Evolutionary conservation across 192 early-diverging fungal species (phyloP), one percentile per base, ranked within the genome.

Genomic region (Coemansia sp.): DNA sequence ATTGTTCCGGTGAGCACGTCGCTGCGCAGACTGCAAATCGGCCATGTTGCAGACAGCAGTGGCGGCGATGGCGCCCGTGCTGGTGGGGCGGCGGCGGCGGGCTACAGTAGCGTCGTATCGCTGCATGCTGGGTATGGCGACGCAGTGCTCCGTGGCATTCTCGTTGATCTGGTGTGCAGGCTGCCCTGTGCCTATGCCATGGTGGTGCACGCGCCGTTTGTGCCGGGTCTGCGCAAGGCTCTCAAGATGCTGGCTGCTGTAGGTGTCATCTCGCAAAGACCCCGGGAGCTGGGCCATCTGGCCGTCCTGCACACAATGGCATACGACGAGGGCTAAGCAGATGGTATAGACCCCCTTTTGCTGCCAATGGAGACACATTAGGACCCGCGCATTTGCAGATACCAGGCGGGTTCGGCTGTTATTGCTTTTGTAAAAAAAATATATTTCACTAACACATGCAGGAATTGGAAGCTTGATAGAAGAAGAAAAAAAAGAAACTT

Each of bases 191-290:
- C 45, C 14, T 1, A 13, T 11, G 13, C 9, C 1, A 17, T 58
- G 26, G 3, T 25, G 1, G 26, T 49, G 37, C 23, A 29, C 2
- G 39, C 23, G 4, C 9, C 20, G 1, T 33, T 14, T 1, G 55
- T 30, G 3, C 2, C 2, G 5, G 27, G 9, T 10, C 3, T 58
- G 17, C 23, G 30, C 26, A 49, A 41, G 39, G 45, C 45, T 4
- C 20, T 41, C 45, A 58, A 29, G 29, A 41, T 24, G 15, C 55
- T 58, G 9, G 36, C 33, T 6, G 19, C 36, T 26, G 36, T 27
- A 1, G 44, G 44, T n/a, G 32, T 46, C 14, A 28, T 46, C 4
- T 10, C 27, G 2, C 10, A 18, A 5, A 29, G 14, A 5, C n/a
- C 24, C 6, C 9, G 14, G 44, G 28, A 19, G 44, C 28, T 46